These are phyloP conservation scores for Fusarium napiforme DNA, from an alignment of 2,329 filamentous ascomycete genomes.

Conservation along the genomic window DNA sequence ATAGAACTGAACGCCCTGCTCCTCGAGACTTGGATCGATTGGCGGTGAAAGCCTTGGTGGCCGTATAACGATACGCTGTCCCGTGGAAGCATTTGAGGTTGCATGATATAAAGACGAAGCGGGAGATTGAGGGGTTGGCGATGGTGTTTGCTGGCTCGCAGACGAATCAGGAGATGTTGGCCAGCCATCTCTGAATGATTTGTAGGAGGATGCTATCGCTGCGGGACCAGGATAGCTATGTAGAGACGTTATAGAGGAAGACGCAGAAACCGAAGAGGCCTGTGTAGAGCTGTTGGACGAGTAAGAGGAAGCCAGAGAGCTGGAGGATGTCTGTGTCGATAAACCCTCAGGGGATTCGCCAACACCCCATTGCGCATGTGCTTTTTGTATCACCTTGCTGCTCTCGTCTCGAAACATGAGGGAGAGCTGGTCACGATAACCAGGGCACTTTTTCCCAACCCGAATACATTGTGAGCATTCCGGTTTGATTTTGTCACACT, in stretches of 20 bases:
- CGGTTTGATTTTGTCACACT: constrained; percentile 71
- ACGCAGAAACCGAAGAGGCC: constrained; percentile 17
- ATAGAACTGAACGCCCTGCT: constrained; percentile 63
- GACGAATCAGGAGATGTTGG: constrained; percentile 32
- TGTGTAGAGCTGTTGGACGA: constrained; percentile 35
- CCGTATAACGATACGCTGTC: background rate
- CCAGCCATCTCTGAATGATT: constrained; percentile 32
- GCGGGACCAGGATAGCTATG: constrained; percentile 20
- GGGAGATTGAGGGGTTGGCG: constrained; percentile 35
- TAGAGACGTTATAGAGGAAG: constrained; percentile 22
- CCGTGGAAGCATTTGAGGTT: background rate
- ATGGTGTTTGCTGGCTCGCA: constrained; percentile 19
- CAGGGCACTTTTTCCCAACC: constrained; percentile 69
- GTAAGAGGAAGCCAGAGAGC: constrained; percentile 35
- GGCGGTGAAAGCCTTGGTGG: constrained; percentile 41
- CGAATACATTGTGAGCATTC: constrained; percentile 72
- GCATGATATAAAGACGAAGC: constrained; percentile 20
- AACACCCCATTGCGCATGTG: constrained; percentile 62
- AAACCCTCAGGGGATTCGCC: constrained; percentile 37
- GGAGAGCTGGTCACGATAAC: constrained; percentile 72
- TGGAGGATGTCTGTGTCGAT: constrained; percentile 40
- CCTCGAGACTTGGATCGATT: constrained; percentile 56
- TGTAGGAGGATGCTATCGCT: constrained; percentile 31
- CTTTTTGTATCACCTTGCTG: constrained; percentile 69
- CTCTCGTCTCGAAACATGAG: constrained; percentile 76